phyloP scores from a whole-genome alignment of 495 filamentous ascomycete genomes.

The Talaromyces liani region DNA sequence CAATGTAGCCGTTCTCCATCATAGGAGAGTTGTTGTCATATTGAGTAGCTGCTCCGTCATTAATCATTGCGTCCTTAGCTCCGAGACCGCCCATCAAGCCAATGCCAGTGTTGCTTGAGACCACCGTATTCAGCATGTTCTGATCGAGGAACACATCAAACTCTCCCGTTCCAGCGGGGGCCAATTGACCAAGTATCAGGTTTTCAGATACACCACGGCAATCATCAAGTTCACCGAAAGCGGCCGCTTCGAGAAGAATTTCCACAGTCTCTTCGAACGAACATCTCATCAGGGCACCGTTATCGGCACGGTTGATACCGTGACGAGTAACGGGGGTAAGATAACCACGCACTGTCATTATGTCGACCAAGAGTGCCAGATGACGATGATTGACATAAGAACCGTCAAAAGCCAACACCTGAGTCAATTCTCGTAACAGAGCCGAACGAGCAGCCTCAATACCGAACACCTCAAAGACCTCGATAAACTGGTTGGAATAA shows the following conservation, averaged over 20 bases:
- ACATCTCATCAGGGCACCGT: constrained; percentile 97
- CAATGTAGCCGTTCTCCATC: constrained; percentile 66
- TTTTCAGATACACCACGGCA: constrained; percentile 98
- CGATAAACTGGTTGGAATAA: constrained; percentile 90
- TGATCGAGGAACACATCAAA: constrained; percentile 89
- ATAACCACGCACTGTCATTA: constrained; percentile 92
- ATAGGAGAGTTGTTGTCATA: constrained; percentile 90
- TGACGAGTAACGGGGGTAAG: constrained; percentile 95
- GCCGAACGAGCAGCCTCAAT: constrained; percentile 89
- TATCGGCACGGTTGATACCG: constrained; percentile 96
- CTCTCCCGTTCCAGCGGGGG: constrained; percentile 92
- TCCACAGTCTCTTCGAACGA: constrained; percentile 99
- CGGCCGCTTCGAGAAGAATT: constrained; percentile 91
- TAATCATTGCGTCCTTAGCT: constrained; percentile 57
- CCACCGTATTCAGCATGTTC: constrained; percentile 88
- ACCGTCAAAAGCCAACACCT: constrained; percentile 92
- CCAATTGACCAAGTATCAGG: constrained; percentile 95
- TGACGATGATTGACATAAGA: constrained; percentile 99
- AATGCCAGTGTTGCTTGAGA: constrained; percentile 79
- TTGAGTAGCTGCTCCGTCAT: constrained; percentile 84
- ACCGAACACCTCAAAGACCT: constrained; percentile 87
- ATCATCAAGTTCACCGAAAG: constrained; percentile 90
- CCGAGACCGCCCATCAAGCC: constrained; percentile 69
- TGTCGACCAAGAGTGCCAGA: constrained; percentile 89
- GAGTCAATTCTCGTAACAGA: constrained; percentile 77